Conservation (phyloP, 352 stramenopile genomes). For the Globisporangium cystogenes region DNA sequence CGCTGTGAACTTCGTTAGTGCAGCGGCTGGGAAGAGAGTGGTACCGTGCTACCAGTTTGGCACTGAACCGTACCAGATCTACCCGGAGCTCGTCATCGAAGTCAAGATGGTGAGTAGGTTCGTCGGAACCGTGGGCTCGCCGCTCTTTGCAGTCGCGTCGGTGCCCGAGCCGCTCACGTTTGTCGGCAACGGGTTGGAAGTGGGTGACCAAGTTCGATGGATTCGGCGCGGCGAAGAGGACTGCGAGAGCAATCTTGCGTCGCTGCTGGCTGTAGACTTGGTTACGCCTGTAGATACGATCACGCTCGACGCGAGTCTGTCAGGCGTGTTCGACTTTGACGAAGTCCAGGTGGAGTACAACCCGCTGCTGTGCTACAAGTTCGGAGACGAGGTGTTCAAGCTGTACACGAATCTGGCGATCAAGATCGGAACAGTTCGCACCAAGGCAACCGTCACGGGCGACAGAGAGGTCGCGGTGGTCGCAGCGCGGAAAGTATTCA, state of each 20-base stretch:
- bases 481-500: constrained; percentile 37
- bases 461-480: constrained; percentile 49
- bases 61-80: constrained; percentile 53
- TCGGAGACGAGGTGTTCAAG: constrained; percentile 48
- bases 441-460: constrained; percentile 27
- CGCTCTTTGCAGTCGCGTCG: constrained; percentile 43
- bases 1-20: constrained; percentile 31
- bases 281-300: constrained; percentile 30
- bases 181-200: constrained; percentile 32
- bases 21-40: constrained; percentile 27
- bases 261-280: constrained; percentile 21
- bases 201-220: constrained; percentile 51
- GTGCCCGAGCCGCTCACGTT: constrained; percentile 58
- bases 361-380: constrained; percentile 61
- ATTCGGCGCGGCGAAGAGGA: constrained; percentile 39
- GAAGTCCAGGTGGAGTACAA: constrained; percentile 38
- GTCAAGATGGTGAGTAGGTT: constrained; percentile 55
- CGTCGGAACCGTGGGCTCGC: constrained; percentile 31
- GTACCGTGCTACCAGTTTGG: constrained; percentile 58
- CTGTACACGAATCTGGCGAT: constrained; percentile 44
- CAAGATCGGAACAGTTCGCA: constrained; percentile 39
- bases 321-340: constrained; percentile 47
- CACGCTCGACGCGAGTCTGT: constrained; percentile 19
- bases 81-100: constrained; percentile 30
- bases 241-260: constrained; percentile 45